Conservation (phyloP, 2,329 filamentous ascomycete genomes). For the Boeremia exigua region DNA sequence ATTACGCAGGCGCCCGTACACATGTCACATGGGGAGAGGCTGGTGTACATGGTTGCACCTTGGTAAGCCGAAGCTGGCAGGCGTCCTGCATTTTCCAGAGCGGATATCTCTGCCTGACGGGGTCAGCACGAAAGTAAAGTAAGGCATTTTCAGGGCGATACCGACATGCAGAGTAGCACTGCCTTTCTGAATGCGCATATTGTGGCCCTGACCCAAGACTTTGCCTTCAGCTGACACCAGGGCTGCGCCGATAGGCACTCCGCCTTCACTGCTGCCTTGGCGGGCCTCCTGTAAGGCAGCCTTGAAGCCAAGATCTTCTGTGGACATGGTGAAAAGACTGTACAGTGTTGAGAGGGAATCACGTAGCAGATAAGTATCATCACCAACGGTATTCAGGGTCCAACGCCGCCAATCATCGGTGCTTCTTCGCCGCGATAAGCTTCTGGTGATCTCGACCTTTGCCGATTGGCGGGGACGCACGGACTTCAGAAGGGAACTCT, state of each 20-base stretch:
- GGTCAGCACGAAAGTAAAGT: not conserved
- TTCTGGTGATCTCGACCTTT: conserved; percentile 14
- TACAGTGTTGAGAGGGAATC: not conserved
- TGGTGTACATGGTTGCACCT: conserved; percentile 83
- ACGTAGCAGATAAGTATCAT: not conserved
- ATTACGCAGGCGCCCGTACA: conserved; percentile 79
- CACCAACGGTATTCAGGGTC: conserved; percentile 16
- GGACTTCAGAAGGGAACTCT: conserved; percentile 4
- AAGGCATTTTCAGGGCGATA: not conserved
- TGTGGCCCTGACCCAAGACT: conserved; percentile 74
- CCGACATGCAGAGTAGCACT: conserved; percentile 73
- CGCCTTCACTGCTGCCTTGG: conserved; percentile 62
- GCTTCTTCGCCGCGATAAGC: conserved; percentile 24
- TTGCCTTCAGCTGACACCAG: conserved; percentile 73
- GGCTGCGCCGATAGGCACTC: conserved; percentile 64
- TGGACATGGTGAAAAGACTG: conserved; percentile 27
- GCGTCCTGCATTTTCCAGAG: conserved; percentile 76
- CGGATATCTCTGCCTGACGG: conserved; percentile 73
- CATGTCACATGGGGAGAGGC: conserved; percentile 81
- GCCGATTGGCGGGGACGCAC: conserved; percentile 19
- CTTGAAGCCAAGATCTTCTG: conserved; percentile 57
- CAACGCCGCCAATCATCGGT: conserved; percentile 11
- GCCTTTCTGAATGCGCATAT: conserved; percentile 75
- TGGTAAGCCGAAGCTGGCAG: conserved; percentile 72
- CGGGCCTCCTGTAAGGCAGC: conserved; percentile 65